Evolutionary conservation across 129 eudicot species (phyloP).

Genomic region (Flaveria brownii): DNA sequence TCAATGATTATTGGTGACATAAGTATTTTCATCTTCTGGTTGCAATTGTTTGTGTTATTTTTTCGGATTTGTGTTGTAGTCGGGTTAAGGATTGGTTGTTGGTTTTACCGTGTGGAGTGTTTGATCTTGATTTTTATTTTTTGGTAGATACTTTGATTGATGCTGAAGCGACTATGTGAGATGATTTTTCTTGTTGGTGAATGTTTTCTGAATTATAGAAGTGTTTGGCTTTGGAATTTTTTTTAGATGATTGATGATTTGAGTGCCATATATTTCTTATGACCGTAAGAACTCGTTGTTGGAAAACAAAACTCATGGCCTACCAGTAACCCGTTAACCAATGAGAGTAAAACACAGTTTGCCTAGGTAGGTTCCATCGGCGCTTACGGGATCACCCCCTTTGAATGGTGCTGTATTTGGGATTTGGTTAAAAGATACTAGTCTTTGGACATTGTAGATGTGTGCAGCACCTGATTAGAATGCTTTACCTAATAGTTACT

Average conservation of each 20-base stretch:
- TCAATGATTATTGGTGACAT: not conserved
- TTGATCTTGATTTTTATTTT: not conserved
- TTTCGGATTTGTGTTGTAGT: not conserved
- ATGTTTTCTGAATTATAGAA: slow-evolving; percentile 2
- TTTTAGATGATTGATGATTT: slow-evolving; percentile 14
- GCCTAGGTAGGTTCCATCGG: no score
- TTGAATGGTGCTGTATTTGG: not conserved
- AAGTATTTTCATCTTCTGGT: slow-evolving; percentile 17
- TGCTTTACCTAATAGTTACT: not conserved
- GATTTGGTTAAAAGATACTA: not conserved
- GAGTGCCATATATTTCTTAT: slow-evolving; percentile 1
- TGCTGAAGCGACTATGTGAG: not conserved
- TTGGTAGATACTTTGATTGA: not conserved
- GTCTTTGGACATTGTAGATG: not conserved
- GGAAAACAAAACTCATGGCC: no score
- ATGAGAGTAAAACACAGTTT: not conserved
- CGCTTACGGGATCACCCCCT: not conserved
- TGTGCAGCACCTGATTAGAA: not conserved
- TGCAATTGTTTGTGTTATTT: not conserved
- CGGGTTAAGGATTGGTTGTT: not conserved
- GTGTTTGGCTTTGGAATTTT: not conserved
- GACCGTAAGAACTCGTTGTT: no score
- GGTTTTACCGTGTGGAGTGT: not conserved
- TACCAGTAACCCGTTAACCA: no score
- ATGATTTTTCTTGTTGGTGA: slow-evolving; percentile 9